Percentiles rank a stretch among this genome's conserved stretches.
phyloP scores from a whole-genome alignment of 345 rosid species.

The Sonneratia alba region DNA sequence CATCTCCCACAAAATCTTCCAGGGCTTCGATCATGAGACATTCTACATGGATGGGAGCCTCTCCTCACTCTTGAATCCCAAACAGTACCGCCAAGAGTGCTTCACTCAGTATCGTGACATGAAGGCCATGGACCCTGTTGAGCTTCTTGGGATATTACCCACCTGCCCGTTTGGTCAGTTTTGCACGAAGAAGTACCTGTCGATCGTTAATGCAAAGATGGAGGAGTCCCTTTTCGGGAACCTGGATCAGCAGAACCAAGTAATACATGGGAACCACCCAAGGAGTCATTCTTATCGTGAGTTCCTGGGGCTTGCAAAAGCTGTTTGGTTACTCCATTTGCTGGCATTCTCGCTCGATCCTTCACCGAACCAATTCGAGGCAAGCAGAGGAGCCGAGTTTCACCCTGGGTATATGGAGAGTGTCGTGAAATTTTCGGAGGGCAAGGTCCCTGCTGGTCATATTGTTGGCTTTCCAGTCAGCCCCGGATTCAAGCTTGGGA shows the following conservation, averaged over 20 bases:
- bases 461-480: constrained; percentile 75
- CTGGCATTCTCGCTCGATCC: constrained; percentile 40
- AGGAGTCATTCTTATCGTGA: constrained; percentile 75
- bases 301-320: constrained; percentile 71
- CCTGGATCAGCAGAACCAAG: constrained; percentile 59
- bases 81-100: constrained; percentile 76
- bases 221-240: constrained; percentile 89
- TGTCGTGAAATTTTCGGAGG: constrained; percentile 12
- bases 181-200: constrained; percentile 73
- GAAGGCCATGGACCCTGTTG: constrained; percentile 94
- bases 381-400: neutral
- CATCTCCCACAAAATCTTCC: constrained; percentile 60
- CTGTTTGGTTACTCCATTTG: constrained; percentile 85
- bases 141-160: constrained; percentile 84
- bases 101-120: constrained; percentile 79
- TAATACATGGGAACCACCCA: constrained; percentile 61
- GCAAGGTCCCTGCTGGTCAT: constrained; percentile 54
- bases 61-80: constrained; percentile 75
- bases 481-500: constrained; percentile 86
- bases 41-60: constrained; percentile 95
- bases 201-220: constrained; percentile 84
- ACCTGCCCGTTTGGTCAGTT: constrained; percentile 83
- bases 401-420: neutral
- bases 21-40: constrained; percentile 89
- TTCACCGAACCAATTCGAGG: constrained; percentile 8